Conservation (phyloP, 2,329 filamentous ascomycete species). For the Ustulina deusta region DNA sequence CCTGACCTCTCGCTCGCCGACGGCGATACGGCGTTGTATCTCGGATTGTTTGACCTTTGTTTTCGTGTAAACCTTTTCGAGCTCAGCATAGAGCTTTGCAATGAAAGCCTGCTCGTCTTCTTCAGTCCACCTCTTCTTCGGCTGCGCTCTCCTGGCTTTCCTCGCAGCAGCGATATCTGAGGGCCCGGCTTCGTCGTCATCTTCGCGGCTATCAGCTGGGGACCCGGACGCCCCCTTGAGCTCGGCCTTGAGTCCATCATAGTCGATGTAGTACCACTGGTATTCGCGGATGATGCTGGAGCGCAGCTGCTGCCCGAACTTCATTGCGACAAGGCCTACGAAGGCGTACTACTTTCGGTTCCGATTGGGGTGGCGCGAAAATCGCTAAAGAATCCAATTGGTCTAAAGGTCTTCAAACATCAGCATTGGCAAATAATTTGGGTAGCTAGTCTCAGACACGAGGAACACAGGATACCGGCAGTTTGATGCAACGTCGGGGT, state of each 20-base stretch:
- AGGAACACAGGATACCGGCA: slow-evolving; percentile 5
- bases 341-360: slow-evolving; percentile 48
- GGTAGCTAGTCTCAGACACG: slow-evolving; percentile 4
- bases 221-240: slow-evolving; percentile 79
- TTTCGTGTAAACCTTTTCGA: slow-evolving; percentile 98
- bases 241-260: slow-evolving; percentile 90
- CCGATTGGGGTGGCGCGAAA: slow-evolving; percentile 34
- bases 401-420: slow-evolving; percentile 58
- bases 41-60: slow-evolving; percentile 98
- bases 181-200: slow-evolving; percentile 55
- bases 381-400: slow-evolving; percentile 42
- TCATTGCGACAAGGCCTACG: slow-evolving; percentile 72
- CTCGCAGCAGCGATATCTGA: slow-evolving; percentile 49
- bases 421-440: slow-evolving; percentile 57
- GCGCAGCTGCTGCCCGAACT: slow-evolving; percentile 96
- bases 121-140: slow-evolving; percentile 81
- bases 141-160: slow-evolving; percentile 56
- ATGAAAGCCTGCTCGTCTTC: slow-evolving; percentile 94
- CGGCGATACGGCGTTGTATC: slow-evolving; percentile 89
- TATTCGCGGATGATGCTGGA: slow-evolving; percentile 97
- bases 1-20: slow-evolving; percentile 88
- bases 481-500: neutral
- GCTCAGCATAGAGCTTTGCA: slow-evolving; percentile 84
- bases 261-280: slow-evolving; percentile 98
- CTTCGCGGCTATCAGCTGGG: slow-evolving; percentile 42